These are phyloP conservation scores for Lyophyllum shimeji DNA, from an alignment of 768 basidiomycete species.

Conservation along the genomic window DNA sequence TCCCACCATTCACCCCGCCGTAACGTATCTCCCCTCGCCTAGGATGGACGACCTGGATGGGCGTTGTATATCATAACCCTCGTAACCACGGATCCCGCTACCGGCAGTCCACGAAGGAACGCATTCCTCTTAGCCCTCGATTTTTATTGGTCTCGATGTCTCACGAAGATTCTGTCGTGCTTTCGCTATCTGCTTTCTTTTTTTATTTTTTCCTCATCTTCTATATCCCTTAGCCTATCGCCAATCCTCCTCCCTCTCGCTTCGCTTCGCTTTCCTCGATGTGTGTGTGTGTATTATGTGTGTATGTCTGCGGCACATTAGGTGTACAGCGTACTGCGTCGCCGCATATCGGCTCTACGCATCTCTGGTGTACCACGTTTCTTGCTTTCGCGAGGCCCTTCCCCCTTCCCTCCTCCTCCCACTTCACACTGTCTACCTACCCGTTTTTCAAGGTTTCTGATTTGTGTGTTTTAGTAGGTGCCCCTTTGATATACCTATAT, in stretches of 20 bases:
- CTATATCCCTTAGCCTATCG: constrained; percentile 14
- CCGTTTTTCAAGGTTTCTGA: constrained; percentile 6
- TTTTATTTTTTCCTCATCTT: constrained; percentile 4
- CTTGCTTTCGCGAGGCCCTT: constrained; percentile 8
- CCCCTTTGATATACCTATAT: constrained; percentile 4
- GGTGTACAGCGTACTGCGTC: constrained; percentile 11
- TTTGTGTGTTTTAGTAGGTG: constrained; percentile 12
- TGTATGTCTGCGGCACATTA: constrained; percentile 11
- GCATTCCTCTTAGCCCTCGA: background rate
- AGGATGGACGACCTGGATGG: constrained; percentile 8
- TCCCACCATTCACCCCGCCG: constrained; percentile 4
- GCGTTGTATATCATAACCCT: constrained; percentile 11
- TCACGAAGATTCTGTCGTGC: constrained; percentile 19
- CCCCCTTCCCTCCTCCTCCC: background rate
- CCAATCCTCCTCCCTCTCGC: no score
- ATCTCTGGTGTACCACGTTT: constrained; percentile 14
- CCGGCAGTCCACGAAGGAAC: constrained; percentile 1
- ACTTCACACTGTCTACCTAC: background rate
- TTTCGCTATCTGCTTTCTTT: constrained; percentile 22
- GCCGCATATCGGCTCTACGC: constrained; percentile 6
- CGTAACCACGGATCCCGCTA: background rate
- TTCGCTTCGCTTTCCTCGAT: background rate
- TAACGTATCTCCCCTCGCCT: constrained; percentile 11
- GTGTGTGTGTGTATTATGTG: constrained; percentile 14
- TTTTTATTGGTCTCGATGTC: constrained; percentile 14